Evolutionary conservation across 768 basidiomycete genomes (phyloP), one percentile per base, ranked within the genome.

Genomic region (Boletus rubescentipes): DNA sequence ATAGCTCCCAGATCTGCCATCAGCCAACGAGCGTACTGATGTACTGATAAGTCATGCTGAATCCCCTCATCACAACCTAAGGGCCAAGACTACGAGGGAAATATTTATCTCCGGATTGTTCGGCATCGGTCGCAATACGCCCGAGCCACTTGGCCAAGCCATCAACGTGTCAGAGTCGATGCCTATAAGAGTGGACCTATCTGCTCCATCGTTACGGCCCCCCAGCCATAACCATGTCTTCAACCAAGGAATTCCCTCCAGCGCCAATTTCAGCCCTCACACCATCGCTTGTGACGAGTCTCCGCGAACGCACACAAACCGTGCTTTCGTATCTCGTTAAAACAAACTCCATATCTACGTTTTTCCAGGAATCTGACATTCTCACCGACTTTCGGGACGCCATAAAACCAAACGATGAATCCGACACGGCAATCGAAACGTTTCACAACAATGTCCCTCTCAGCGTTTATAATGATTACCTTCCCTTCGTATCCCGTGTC

Each of bases 321-420:
- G 55, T 64, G 51, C 65, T 66, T 32, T 59, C 60, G 14, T 59
- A 66, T 29, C 60, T 66, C 46, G 58, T 59, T 43, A 46, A 59
- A 20, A 56, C 59, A 9, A 66, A 66, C 34, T 56, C 62, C 8
- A 37, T 40, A 30, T 61, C 65, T 4, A 50, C 51, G 0, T 64
- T 51, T 45, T 66, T 64, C 18, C 55, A 58, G 16, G 47, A 61
- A 38, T 50, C 62, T 15, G 36, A 44, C 1, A 26, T 51, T 21
- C 57, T 66, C 23, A 48, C 59, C n/a, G 31, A 46, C 31, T 56
- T 66, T 32, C 61, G 64, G 1, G 36, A 31, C 9, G 49, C 49
- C 2, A 37, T 59, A 23, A 38, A 39, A 43, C 12, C 20, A 11
- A 44, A 26, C 12, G 41, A 46, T 5, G 43, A 45, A 21, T 38